Conservation (phyloP, 2,329 filamentous ascomycete genomes). For the Sclerotinia subarctica region DNA sequence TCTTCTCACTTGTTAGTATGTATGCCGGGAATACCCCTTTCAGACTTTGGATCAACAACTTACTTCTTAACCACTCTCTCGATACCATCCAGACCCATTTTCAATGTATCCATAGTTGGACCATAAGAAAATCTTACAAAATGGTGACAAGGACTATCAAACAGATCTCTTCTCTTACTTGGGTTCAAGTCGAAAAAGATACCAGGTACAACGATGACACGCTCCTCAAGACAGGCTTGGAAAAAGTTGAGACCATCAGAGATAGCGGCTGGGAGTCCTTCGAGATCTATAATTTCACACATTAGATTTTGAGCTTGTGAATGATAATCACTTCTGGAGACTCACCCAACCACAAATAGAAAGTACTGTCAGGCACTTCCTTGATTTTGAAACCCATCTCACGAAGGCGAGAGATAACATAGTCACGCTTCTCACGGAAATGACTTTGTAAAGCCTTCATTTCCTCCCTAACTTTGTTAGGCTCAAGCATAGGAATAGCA, state of each 20-base stretch:
- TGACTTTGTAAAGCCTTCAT: slow-evolving; percentile 88
- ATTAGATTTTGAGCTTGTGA: not conserved
- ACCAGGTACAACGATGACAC: slow-evolving; percentile 93
- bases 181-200: slow-evolving; percentile 99
- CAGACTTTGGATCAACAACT: slow-evolving; percentile 16
- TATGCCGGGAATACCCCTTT: no score
- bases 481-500: slow-evolving; percentile 89
- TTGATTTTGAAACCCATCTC: slow-evolving; percentile 86
- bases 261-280: slow-evolving; percentile 72
- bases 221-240: slow-evolving; percentile 86
- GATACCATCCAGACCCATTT: slow-evolving; percentile 79
- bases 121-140: slow-evolving; percentile 85
- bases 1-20: not conserved
- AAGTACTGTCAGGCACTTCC: slow-evolving; percentile 84
- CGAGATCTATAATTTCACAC: slow-evolving; percentile 46
- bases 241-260: slow-evolving; percentile 96
- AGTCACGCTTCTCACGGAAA: slow-evolving; percentile 91
- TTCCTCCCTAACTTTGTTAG: slow-evolving; percentile 71
- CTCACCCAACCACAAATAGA: slow-evolving; percentile 73
- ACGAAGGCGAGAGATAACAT: slow-evolving; percentile 73
- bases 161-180: slow-evolving; percentile 81
- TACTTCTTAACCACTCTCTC: slow-evolving; percentile 75
- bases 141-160: slow-evolving; percentile 92
- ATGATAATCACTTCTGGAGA: not conserved
- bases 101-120: slow-evolving; percentile 73